Conservation (phyloP, 805 yeast species). For the Cyberlindnera mississippiensis region DNA sequence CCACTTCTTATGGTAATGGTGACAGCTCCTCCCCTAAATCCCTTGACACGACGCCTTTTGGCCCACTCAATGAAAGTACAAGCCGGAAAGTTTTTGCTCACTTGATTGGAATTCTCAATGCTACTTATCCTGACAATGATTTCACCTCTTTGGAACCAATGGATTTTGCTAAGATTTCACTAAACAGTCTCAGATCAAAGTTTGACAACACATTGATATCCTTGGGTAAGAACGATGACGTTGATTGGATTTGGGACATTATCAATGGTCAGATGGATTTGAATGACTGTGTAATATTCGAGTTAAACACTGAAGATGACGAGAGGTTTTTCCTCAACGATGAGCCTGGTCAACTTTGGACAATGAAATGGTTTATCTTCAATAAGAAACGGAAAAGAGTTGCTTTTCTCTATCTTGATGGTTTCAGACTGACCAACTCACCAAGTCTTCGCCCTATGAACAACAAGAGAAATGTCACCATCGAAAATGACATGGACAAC, state of each 20-base stretch:
- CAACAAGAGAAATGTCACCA: conserved; percentile 29
- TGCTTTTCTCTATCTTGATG: conserved; percentile 73
- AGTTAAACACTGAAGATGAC: conserved; percentile 44
- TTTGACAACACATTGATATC: conserved; percentile 77
- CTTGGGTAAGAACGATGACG: conserved; percentile 52
- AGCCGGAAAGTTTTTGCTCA: conserved; percentile 89
- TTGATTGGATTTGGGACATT: conserved; percentile 78
- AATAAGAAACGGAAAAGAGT: conserved; percentile 91
- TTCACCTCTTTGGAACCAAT: conserved; percentile 80
- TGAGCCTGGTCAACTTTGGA: conserved; percentile 34
- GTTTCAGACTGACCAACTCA: conserved; percentile 37
- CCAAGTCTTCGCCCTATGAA: conserved; percentile 34
- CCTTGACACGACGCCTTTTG: conserved; percentile 62
- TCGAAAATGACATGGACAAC: conserved; percentile 36
- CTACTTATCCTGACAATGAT: conserved; percentile 95
- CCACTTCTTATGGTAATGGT: conserved; percentile 13
- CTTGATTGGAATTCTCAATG: conserved; percentile 83
- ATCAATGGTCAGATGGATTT: conserved; percentile 75
- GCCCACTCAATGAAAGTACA: conserved; percentile 82
- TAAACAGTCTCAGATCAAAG: conserved; percentile 50
- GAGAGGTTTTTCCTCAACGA: conserved; percentile 23
- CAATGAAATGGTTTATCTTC: conserved; percentile 82
- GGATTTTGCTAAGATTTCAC: conserved; percentile 53
- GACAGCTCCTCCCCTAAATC: conserved; percentile 15
- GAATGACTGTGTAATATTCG: conserved; percentile 54